phyloP scores from a whole-genome alignment of 305 asterid species.

The Andrographis paniculata region DNA sequence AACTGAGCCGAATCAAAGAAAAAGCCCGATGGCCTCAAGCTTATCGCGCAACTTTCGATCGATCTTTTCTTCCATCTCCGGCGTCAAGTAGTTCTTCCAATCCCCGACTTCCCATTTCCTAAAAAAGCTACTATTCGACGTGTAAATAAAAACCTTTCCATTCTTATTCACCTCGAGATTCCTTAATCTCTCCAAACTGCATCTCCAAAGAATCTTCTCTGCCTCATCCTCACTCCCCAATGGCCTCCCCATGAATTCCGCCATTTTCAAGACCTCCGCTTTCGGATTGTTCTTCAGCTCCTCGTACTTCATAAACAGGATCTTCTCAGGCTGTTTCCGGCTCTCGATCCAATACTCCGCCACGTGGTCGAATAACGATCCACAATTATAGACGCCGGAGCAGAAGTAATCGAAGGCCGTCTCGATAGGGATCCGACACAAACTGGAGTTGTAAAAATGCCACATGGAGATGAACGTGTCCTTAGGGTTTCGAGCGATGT shows the following conservation, averaged over 20 bases:
- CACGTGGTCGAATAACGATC: conserved; percentile 41
- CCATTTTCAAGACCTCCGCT: conserved; percentile 28
- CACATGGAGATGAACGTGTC: conserved; percentile 41
- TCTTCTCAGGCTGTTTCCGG: conserved; percentile 29
- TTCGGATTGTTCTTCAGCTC: conserved; percentile 32
- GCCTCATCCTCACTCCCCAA: conserved; percentile 22
- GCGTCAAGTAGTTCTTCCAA: conserved; percentile 40
- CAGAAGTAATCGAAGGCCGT: conserved; percentile 40
- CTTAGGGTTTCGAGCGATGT: conserved; percentile 50
- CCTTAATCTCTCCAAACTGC: conserved; percentile 40
- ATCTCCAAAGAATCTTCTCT: conserved; percentile 32
- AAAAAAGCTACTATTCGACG: conserved; percentile 33
- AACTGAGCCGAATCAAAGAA: no score
- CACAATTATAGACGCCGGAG: conserved; percentile 32
- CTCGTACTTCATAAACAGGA: conserved; percentile 43
- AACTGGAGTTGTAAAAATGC: conserved; percentile 44
- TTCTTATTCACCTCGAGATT: conserved; percentile 39
- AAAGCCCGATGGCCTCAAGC: conserved; percentile 21
- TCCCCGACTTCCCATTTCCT: conserved; percentile 55
- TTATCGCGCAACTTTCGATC: conserved; percentile 14
- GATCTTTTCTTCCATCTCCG: conserved; percentile 24
- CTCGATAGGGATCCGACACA: conserved; percentile 33
- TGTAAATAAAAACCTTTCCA: conserved; percentile 22
- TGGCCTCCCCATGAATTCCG: conserved; percentile 37
- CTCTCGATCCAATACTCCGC: conserved; percentile 39